Base-by-base conservation (phyloP, 164 flowering plant species). In the Stephania yunnanensis region DNA sequence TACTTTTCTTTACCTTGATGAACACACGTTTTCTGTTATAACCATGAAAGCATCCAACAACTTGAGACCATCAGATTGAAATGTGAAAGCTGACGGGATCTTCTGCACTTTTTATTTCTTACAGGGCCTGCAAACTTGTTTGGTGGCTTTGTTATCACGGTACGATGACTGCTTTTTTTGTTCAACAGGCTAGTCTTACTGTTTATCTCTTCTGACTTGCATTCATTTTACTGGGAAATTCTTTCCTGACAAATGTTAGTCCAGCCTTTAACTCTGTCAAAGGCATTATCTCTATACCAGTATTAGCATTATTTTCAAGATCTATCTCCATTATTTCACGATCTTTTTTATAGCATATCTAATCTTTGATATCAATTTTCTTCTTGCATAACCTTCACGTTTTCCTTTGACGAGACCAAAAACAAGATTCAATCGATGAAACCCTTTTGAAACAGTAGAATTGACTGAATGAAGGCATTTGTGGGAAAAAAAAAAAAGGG, bases 71-170 rank as follows among this genome's bases (percentile, higher is more conserved):
- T 58, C 50, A 46, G 58, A 17, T 68, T 63, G 73, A 45, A 29
- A n/a, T 25, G 8, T 61, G 66, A 25, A 61, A 61, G 66, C 25
- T 46, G 46, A 61, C 55, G 78, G 73, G 78, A 50, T 64, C 74
- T 69, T 73, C 22, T 53, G 42, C 22, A 12, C 69, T 31, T 74
- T 44, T 58, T 75, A 31, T 73, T 50, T n/a, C 58, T 78, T 75
- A 9, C 86, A 89, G 92, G 92, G 92, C 77, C 83, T 89, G 75
- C 92, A 89, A 84, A 89, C 92, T 74, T 89, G 89, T 80, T 81
- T 87, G 80, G 91, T 85, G 77, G 85, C 91, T 66, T 77, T 89
- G 70, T 75, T 90, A 77, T 84, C 89, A 55, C 84, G 93, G 92
- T 89, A 85, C 68, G 67, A 22, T 69, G 36, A 36, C 20, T 61